phyloP scores from a whole-genome alignment of 2,329 filamentous ascomycete genomes.

The Sporothrix sp. region DNA sequence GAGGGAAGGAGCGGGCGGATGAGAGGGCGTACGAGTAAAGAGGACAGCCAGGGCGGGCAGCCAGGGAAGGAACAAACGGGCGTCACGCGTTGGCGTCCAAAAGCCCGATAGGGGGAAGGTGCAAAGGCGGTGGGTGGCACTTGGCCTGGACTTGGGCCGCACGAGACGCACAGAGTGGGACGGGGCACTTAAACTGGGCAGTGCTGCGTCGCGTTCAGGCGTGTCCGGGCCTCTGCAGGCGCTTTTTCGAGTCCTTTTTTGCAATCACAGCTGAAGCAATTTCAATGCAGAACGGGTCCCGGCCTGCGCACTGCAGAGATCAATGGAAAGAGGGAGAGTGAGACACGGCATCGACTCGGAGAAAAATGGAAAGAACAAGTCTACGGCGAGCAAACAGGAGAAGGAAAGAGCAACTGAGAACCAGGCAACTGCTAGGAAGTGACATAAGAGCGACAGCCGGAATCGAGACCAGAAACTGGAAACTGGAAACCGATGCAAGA shows the following conservation, averaged over 20 bases:
- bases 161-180: neutral
- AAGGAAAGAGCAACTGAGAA: neutral
- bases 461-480: neutral
- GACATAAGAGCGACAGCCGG: neutral
- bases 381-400: neutral
- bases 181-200: neutral
- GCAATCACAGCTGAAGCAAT: too few relatives aligned
- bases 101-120: neutral
- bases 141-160: constrained; percentile 9
- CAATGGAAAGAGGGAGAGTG: neutral
- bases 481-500: neutral
- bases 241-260: too few relatives aligned
- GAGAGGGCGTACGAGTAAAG: neutral
- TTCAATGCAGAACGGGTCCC: too few relatives aligned
- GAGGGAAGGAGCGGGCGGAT: neutral
- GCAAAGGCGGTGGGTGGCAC: neutral
- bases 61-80: neutral
- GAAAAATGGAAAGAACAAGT: neutral
- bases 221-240: too few relatives aligned
- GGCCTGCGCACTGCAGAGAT: neutral
- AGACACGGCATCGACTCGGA: neutral
- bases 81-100: constrained; percentile 5
- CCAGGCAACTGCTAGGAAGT: neutral
- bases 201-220: neutral
- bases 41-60: neutral